Evolutionary conservation across 257 asterid species (phyloP).

Genomic region (Coffea canephora): DNA sequence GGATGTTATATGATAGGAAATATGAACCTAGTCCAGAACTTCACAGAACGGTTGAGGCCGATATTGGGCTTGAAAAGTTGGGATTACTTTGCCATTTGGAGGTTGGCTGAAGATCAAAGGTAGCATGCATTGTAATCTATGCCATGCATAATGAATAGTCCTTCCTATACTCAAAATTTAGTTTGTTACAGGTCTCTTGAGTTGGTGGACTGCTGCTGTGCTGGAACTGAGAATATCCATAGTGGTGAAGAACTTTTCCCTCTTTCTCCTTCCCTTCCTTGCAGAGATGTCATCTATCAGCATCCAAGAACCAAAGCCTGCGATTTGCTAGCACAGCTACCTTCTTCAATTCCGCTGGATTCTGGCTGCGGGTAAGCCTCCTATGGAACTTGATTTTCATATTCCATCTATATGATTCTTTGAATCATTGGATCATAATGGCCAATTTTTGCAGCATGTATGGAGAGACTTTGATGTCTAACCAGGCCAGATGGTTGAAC

Average conservation of each 20-base stretch:
- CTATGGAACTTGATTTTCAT: neutral
- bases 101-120: conserved; percentile 66
- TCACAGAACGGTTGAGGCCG: conserved; percentile 63
- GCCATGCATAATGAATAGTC: neutral
- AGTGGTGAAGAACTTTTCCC: conserved; percentile 40
- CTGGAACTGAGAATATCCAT: conserved; percentile 44
- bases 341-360: conserved; percentile 52
- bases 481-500: conserved; percentile 71
- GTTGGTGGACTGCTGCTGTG: conserved; percentile 83
- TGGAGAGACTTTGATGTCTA: conserved; percentile 56
- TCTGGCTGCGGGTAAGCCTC: conserved; percentile 61
- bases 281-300: conserved; percentile 59
- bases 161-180: neutral
- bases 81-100: conserved; percentile 81
- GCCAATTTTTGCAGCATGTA: conserved; percentile 40
- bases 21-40: conserved; percentile 53
- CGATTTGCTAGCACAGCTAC: conserved; percentile 54
- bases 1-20: conserved; percentile 20
- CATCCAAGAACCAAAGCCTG: conserved; percentile 63
- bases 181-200: conserved; percentile 54
- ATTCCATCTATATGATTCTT: neutral
- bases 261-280: conserved; percentile 44
- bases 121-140: conserved; percentile 5
- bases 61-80: conserved; percentile 57
- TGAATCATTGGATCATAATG: neutral